Evolutionary conservation across 2,329 filamentous ascomycete species (phyloP).

Genomic region (Paecilomyces niveus): DNA sequence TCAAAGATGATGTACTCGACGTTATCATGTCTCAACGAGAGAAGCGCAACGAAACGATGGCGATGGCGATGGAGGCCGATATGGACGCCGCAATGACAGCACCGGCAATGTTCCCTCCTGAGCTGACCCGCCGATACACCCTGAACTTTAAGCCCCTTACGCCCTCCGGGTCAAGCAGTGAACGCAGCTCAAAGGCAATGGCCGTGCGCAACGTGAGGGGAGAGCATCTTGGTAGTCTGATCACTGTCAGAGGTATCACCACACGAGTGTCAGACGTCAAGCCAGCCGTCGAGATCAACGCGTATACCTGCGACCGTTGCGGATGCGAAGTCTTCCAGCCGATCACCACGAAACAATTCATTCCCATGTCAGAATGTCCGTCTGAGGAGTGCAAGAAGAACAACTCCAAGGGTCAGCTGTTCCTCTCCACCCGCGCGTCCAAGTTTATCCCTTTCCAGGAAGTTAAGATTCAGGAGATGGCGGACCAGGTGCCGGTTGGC

Average conservation of each 20-base stretch:
- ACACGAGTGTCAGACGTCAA: slow-evolving; percentile 97
- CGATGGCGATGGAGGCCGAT: slow-evolving; percentile 58
- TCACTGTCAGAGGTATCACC: slow-evolving; percentile 88
- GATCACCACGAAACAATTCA: slow-evolving; percentile 81
- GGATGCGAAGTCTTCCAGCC: slow-evolving; percentile 98
- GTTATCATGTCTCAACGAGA: slow-evolving; percentile 91
- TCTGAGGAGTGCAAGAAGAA: slow-evolving; percentile 86
- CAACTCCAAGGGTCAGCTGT: slow-evolving; percentile 86
- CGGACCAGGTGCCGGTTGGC: slow-evolving; percentile 96
- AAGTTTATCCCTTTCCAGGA: slow-evolving; percentile 98
- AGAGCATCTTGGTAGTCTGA: slow-evolving; percentile 85
- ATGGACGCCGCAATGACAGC: slow-evolving; percentile 55
- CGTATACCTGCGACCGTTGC: slow-evolving; percentile 94
- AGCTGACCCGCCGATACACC: slow-evolving; percentile 88
- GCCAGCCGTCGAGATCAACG: slow-evolving; percentile 93
- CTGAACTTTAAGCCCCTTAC: slow-evolving; percentile 91
- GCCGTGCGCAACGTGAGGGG: slow-evolving; percentile 92
- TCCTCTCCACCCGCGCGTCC: slow-evolving; percentile 88
- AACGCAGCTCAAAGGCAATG: slow-evolving; percentile 55
- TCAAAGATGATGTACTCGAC: slow-evolving; percentile 96
- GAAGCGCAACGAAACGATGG: slow-evolving; percentile 72
- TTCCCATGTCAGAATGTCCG: slow-evolving; percentile 77
- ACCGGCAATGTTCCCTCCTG: slow-evolving; percentile 78
- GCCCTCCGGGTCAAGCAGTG: slow-evolving; percentile 59
- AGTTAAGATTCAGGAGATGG: slow-evolving; percentile 97